Percentiles rank a stretch among this genome's conserved stretches.
phyloP scores from a whole-genome alignment of 1,284 basidiomycete species.

The Ustilago esculenta region DNA sequence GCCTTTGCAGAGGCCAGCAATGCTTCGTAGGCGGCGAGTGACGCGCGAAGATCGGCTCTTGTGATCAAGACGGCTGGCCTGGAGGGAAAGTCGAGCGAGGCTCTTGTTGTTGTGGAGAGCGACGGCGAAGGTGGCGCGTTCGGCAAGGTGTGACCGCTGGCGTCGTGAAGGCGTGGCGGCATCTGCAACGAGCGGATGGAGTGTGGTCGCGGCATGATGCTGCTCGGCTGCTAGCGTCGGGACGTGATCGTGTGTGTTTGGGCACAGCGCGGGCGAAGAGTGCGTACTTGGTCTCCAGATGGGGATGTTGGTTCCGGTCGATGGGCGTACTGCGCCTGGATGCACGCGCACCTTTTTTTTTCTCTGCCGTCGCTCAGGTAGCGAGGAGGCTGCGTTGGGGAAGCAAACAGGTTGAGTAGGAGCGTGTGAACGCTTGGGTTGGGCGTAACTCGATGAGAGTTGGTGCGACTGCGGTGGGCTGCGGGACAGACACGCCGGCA shows the following conservation, averaged over 20 bases:
- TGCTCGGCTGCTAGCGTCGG: too few species aligned
- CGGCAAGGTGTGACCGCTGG: conserved; percentile 10
- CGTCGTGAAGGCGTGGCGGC: conserved; percentile 24
- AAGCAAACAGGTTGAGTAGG: too few species aligned
- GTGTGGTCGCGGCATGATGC: conserved; percentile 35
- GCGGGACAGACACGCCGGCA: too few species aligned
- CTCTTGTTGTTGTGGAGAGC: conserved; percentile 56
- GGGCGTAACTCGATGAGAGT: too few species aligned
- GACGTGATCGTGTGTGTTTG: too few species aligned
- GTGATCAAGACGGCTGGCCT: conserved; percentile 81
- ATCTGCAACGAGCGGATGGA: conserved; percentile 38
- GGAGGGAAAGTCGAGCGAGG: conserved; percentile 76
- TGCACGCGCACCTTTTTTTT: too few species aligned
- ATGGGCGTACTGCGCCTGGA: too few species aligned
- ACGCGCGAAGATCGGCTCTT: conserved; percentile 78
- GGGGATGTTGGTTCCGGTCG: not conserved
- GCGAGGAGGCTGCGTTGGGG: too few species aligned
- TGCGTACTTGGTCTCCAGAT: not conserved
- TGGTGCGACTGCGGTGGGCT: too few species aligned
- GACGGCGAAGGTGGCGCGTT: conserved; percentile 45
- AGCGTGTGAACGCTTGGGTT: too few species aligned
- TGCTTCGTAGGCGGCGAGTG: conserved; percentile 83
- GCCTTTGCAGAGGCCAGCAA: conserved; percentile 80
- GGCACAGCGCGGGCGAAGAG: too few species aligned
- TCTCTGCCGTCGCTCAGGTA: too few species aligned